Conservation (phyloP, 768 basidiomycete species). For the Asterophora lycoperdoides region DNA sequence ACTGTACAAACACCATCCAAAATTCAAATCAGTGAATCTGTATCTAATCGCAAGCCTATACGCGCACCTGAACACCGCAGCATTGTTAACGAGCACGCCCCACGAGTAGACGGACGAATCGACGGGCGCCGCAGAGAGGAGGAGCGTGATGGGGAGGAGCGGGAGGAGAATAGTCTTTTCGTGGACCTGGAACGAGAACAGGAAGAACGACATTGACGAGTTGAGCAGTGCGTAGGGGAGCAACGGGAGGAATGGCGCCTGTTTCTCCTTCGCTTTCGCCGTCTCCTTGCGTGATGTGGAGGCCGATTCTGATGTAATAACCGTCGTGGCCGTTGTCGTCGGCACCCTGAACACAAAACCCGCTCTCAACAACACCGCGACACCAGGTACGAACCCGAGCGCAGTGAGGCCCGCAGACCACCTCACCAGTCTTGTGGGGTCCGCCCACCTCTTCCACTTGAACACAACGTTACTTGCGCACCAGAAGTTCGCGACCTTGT, state of each 20-base stretch:
- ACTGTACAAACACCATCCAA: conserved; percentile 33
- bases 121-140: conserved; percentile 54
- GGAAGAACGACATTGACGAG: conserved; percentile 87
- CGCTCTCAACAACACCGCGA: conserved; percentile 38
- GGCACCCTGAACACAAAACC: conserved; percentile 23
- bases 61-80: conserved; percentile 79
- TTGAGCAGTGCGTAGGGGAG: conserved; percentile 79
- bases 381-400: conserved; percentile 64
- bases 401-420: conserved; percentile 65
- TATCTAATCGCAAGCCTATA: too few species aligned
- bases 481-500: conserved; percentile 98
- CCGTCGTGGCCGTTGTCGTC: conserved; percentile 18
- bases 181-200: conserved; percentile 96
- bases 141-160: conserved; percentile 76
- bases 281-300: too few species aligned
- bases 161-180: conserved; percentile 91
- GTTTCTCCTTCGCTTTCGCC: too few species aligned
- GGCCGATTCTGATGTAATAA: neutral
- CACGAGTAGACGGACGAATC: conserved; percentile 62
- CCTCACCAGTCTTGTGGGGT: conserved; percentile 49
- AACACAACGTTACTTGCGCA: conserved; percentile 86
- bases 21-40: too few species aligned
- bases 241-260: conserved; percentile 53
- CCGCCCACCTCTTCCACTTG: conserved; percentile 71
- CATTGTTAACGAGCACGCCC: conserved; percentile 74